Base-by-base conservation (phyloP, 805 yeast species). In the Sugiyamaella floridensis region DNA sequence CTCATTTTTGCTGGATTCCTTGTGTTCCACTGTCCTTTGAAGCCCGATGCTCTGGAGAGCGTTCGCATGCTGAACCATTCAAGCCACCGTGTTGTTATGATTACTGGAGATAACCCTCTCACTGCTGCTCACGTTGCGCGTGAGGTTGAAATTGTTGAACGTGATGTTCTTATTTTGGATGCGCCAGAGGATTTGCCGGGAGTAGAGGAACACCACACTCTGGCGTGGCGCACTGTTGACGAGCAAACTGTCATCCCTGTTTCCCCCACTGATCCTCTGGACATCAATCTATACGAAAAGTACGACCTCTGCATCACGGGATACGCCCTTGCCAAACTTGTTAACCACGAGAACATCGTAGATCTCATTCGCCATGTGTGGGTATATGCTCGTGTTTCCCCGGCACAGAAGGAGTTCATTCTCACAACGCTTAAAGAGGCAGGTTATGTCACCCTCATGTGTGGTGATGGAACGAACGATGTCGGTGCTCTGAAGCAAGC, bases 391-490 rank as follows among this genome's bases (percentile, higher is more conserved):
- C 85, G 99, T 73, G 98, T 93, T 32, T 92, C 98, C 6, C 99
- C 99, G 42, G 65, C 85, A 22, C 99, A 93, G 73, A 93, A 93
- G 72, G 99, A 93, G 71, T 89, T 85, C 60, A 83, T 93, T 62
- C 76, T 93, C 63, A 84, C 82, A 56, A 79, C 89, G 40, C 79
- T 88, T 68, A 93, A 92, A 69, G 83, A 81, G 57, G 78, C 88
- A 67, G 97, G 97, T 22, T 93, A 92, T 71, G 85, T 81, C 65
- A 93, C 98, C 20, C 78, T 93, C 63, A 93, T 93, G 99, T 93
- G 99, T 72, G 99, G 99, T 76, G 99, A 93, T 72, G 99, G 99
- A 72, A 93, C 99, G n/a, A 93, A 93, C 67, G 99, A 93, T 76
- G 99, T 93, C 48, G 99, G 99, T 71, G 99, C 99, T 51, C 80